A percentile compares a stretch with the other conserved stretches of the same genome.
Evolutionary conservation across 192 early-diverging fungal species (phyloP).

Genomic region (Paraglomus occultum): DNA sequence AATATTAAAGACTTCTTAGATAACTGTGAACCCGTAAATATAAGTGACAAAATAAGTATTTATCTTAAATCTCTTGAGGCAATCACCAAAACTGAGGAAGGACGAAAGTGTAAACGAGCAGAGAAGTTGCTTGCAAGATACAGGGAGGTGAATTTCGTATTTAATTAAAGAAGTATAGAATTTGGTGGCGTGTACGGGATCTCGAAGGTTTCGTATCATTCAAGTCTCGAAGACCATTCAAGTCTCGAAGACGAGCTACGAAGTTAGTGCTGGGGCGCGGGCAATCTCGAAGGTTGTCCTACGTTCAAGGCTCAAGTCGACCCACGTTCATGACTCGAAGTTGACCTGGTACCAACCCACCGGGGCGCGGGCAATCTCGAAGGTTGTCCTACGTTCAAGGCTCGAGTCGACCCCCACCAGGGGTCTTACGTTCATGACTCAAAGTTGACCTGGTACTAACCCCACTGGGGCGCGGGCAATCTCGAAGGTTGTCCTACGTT

Average conservation of each 20-base stretch:
- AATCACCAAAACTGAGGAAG: background rate
- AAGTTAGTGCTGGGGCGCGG: slow-evolving; percentile 18
- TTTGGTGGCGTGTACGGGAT: slow-evolving; percentile 9
- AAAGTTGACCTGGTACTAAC: background rate
- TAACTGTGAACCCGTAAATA: background rate
- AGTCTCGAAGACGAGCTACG: slow-evolving; percentile 18
- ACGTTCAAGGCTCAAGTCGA: slow-evolving; percentile 10
- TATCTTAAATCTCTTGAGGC: slow-evolving; percentile 14
- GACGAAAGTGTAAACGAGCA: background rate
- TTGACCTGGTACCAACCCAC: background rate
- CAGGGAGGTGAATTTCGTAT: background rate
- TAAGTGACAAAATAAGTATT: background rate
- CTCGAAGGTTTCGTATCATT: slow-evolving; percentile 5
- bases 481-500: background rate
- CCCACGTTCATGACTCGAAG: background rate
- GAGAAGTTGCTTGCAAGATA: background rate
- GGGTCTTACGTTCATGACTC: too few species aligned
- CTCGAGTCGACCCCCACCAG: too few species aligned
- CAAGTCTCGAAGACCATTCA: slow-evolving; percentile 24
- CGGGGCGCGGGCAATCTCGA: slow-evolving; percentile 10
- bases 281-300: background rate
- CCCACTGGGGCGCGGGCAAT: slow-evolving; percentile 14
- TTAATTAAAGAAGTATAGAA: background rate
- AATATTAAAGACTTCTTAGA: slow-evolving; percentile 19
- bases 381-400: slow-evolving; percentile 6